Base-by-base conservation (phyloP, 2,329 filamentous ascomycete species). In the Taxawa tesnikishii region DNA sequence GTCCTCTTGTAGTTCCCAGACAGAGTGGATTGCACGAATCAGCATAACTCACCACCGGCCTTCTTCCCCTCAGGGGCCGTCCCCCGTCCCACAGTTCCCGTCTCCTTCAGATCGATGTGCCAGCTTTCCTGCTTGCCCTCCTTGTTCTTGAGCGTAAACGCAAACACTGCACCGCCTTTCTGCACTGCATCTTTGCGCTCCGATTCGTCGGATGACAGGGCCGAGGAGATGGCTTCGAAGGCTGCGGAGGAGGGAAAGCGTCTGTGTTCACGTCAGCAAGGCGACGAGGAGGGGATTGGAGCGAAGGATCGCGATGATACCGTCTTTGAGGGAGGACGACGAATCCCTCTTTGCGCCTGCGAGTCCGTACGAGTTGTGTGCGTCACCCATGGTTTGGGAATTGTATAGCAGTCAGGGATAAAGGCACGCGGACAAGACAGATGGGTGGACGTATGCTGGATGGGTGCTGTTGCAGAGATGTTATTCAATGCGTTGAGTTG, bases 61-160 rank as follows among this genome's bases (percentile, higher is more conserved):
- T 94, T 94, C 45, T 72, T 73, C 46, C 79, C 80, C 33, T 58
- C 56, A 9, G 75, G 73, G 18, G 70, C 70, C 15, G 71, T 55
- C 34, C 90, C 90, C 53, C 80, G 79, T 48, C 72, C 80, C 26
- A 94, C 87, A 34, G 70, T 71, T 42, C 90, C 90, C 40, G 78
- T 80, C 51, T 92, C 73, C 70, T 94, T 94, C 40, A 98, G 75
- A 58, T 98, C 90, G 47, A 98, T 83, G 65, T 92, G 75, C 90
- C 90, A 98, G 62, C 75, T 81, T 50, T 83, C 76, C 37, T 76
- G 77, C 58, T 87, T 73, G 48, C 83, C 84, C 15, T 69, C 69
- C 37, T 66, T 60, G 70, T 98, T 98, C 71, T 93, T 96, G 44
- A 98, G 67, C 33, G 75, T 84, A 64, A 98, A 96, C 39, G 79